Evolutionary conservation across 495 filamentous ascomycete genomes (phyloP), one percentile per base, ranked within the genome.

Genomic region (Gamarada debralockiae): DNA sequence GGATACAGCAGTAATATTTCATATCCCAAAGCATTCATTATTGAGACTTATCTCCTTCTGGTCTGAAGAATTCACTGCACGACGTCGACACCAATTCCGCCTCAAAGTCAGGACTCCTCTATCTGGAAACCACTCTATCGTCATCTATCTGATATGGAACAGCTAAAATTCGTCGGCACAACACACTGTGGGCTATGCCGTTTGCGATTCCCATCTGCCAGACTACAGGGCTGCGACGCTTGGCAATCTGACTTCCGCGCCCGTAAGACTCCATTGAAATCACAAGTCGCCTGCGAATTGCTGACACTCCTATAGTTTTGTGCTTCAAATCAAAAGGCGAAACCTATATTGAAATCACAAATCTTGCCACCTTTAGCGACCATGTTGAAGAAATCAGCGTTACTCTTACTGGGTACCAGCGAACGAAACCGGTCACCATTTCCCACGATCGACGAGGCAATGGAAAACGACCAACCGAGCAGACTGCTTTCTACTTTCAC

Each of bases 161-260:
- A n/a, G n/a, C n/a, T n/a, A n/a, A n/a, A n/a, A n/a, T n/a, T n/a
- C n/a, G n/a, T n/a, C n/a, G n/a, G n/a, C n/a, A n/a, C n/a, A n/a
- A n/a, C n/a, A n/a, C n/a, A n/a, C 13, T 41, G 38, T 15, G 38
- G 13, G 2, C 20, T 41, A 2, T 41, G 38, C 18, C 38, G 38
- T 41, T 2, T 9, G 2, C 3, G 2, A 41, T 21, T 41, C 18
- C 38, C 38, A 17, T 2, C 2, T 2, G 1, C 2, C 2, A 41
- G 14, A n/a, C 3, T 20, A 2, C 3, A 3, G 2, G 50, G 50
- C 27, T 10, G 25, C 15, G 43, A 54, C 25, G 6, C 51, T 20
- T 56, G 46, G 53, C 46, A 56, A 18, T 56, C 23, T 36, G 22
- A 49, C 21, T 31, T 56, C n/a, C 53, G 53, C 42, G 46, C 53